A percentile compares a stretch with the other conserved stretches of the same genome.
These are phyloP conservation scores for Coemansia sp. DNA, from an alignment of 192 early-diverging fungal genomes.

Conservation along the genomic window DNA sequence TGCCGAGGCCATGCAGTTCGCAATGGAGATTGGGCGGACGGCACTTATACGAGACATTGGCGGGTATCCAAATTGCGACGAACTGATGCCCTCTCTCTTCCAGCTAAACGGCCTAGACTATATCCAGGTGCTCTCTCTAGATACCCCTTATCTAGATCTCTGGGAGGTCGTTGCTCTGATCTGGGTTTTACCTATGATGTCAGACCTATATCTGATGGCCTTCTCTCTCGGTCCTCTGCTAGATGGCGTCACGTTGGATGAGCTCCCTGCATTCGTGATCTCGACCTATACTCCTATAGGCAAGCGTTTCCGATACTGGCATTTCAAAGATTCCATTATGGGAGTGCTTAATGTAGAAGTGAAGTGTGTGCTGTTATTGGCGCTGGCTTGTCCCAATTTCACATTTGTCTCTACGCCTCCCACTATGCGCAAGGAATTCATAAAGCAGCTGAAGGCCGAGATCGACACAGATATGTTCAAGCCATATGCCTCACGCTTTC, in stretches of 20 bases:
- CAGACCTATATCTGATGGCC: neutral
- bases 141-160: neutral
- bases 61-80: neutral
- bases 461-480: neutral
- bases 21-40: neutral
- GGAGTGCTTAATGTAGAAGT: neutral
- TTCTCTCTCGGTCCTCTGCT: neutral
- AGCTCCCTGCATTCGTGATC: neutral
- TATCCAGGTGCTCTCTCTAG: neutral
- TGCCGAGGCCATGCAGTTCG: neutral
- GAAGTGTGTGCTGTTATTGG: neutral
- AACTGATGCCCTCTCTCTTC: neutral
- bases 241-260: neutral
- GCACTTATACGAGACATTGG: neutral
- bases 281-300: neutral
- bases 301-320: neutral
- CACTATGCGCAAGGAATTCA: no score
- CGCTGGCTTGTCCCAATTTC: conserved; percentile 3
- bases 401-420: neutral
- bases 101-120: neutral
- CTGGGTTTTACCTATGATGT: neutral
- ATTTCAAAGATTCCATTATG: neutral
- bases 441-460: neutral
- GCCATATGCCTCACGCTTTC: neutral
- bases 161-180: neutral